phyloP scores from a whole-genome alignment of 805 yeast species.

The Hanseniaspora singularis region DNA sequence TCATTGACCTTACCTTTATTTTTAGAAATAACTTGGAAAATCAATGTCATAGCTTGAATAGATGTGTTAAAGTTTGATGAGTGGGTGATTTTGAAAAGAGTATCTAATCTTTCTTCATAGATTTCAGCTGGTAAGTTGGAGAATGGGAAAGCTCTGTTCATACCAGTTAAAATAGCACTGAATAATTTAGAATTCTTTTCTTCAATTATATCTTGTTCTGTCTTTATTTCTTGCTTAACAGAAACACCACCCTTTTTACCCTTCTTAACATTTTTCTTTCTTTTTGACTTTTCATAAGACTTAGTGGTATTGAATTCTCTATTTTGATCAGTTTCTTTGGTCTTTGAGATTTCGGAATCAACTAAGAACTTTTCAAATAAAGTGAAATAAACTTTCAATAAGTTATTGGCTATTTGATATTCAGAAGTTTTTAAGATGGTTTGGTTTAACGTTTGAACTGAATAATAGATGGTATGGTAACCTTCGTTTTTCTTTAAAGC shows the following conservation, averaged over 20 bases:
- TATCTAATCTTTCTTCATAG: slow-evolving; percentile 65
- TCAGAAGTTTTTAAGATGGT: slow-evolving; percentile 75
- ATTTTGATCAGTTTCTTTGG: slow-evolving; percentile 32
- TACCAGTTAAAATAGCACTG: slow-evolving; percentile 84
- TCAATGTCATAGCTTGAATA: slow-evolving; percentile 78
- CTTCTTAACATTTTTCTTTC: slow-evolving; percentile 64
- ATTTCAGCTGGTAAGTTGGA: slow-evolving; percentile 59
- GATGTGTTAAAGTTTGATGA: slow-evolving; percentile 89
- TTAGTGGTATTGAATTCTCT: slow-evolving; percentile 26
- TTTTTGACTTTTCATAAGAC: slow-evolving; percentile 43
- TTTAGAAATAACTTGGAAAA: slow-evolving; percentile 62
- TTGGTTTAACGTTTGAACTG: slow-evolving; percentile 81
- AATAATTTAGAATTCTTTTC: slow-evolving; percentile 78
- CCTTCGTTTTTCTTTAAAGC: slow-evolving; percentile 64
- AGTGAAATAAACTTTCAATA: slow-evolving; percentile 75
- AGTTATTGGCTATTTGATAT: slow-evolving; percentile 64
- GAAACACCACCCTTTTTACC: slow-evolving; percentile 85
- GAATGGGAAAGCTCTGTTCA: slow-evolving; percentile 92
- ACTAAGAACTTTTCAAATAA: slow-evolving; percentile 69
- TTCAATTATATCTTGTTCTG: slow-evolving; percentile 52
- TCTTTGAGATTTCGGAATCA: slow-evolving; percentile 30
- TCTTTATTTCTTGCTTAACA: slow-evolving; percentile 46
- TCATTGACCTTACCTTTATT: slow-evolving; percentile 37
- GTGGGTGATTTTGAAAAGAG: slow-evolving; percentile 81
- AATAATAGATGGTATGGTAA: slow-evolving; percentile 78